Conservation (phyloP, 495 filamentous ascomycete species). For the Penicillium bialowiezense region DNA sequence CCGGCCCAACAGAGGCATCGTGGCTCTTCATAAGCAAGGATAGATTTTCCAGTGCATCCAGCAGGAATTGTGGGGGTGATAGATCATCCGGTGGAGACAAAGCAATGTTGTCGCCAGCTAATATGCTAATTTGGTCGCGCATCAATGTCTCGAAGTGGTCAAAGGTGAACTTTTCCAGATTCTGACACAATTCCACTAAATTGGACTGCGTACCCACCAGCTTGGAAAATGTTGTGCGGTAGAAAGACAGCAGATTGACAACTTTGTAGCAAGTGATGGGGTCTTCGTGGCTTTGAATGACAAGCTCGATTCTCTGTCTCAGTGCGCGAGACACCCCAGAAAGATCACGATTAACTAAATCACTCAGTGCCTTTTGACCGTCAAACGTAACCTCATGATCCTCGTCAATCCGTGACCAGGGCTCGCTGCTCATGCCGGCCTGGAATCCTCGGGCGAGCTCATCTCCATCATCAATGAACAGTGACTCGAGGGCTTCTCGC, state of each 20-base stretch:
- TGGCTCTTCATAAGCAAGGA: slow-evolving; percentile 75
- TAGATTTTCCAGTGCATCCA: slow-evolving; percentile 74
- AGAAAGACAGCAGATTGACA: slow-evolving; percentile 84
- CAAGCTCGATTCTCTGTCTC: slow-evolving; percentile 81
- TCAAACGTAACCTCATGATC: slow-evolving; percentile 70
- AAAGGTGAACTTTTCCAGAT: slow-evolving; percentile 73
- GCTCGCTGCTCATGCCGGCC: slow-evolving; percentile 80
- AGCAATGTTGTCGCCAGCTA: slow-evolving; percentile 69
- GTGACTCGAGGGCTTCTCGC: slow-evolving; percentile 82
- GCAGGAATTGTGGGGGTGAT: slow-evolving; percentile 77
- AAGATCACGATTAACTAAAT: slow-evolving; percentile 84
- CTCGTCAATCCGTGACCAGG: slow-evolving; percentile 67
- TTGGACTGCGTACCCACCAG: slow-evolving; percentile 68
- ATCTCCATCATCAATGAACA: slow-evolving; percentile 91
- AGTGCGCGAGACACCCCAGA: slow-evolving; percentile 73
- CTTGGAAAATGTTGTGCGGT: slow-evolving; percentile 77
- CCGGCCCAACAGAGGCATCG: slow-evolving; percentile 70
- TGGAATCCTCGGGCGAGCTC: slow-evolving; percentile 84
- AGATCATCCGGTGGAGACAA: slow-evolving; percentile 54
- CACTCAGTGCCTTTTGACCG: slow-evolving; percentile 76
- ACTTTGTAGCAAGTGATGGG: slow-evolving; percentile 85
- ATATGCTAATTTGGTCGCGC: slow-evolving; percentile 68
- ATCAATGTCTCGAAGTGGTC: slow-evolving; percentile 78
- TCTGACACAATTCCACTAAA: slow-evolving; percentile 65
- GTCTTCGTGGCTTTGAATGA: slow-evolving; percentile 89